Evolutionary conservation across 2,329 filamentous ascomycete genomes (phyloP).

Genomic region (Aspergillus intermedius): DNA sequence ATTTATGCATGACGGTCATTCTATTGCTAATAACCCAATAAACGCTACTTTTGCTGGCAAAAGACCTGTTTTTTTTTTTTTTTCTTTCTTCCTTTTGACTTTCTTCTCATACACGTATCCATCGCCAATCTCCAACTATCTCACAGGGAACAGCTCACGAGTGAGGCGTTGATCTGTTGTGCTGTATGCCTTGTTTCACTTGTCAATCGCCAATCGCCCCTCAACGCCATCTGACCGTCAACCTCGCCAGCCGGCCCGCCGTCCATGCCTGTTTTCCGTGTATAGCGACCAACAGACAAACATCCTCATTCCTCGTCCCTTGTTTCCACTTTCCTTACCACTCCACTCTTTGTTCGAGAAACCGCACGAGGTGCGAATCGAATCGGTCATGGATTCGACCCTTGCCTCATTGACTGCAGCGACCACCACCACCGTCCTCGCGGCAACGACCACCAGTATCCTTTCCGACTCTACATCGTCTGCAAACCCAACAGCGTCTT

Average conservation of each 20-base stretch:
- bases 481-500: conserved; percentile 15
- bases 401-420: neutral
- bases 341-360: neutral
- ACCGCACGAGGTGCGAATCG: neutral
- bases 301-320: neutral
- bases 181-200: neutral
- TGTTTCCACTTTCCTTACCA: neutral
- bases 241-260: neutral
- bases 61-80: no score
- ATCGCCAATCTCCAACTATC: neutral
- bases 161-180: neutral
- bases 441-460: conserved; percentile 1
- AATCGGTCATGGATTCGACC: neutral
- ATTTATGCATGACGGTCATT: neutral
- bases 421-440: conserved; percentile 7
- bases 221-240: neutral
- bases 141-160: neutral
- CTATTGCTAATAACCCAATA: no score
- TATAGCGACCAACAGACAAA: neutral
- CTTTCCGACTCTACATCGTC: neutral
- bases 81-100: no score
- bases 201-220: neutral
- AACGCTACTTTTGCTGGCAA: no score
- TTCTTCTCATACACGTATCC: neutral
- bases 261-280: no score